A percentile compares a stretch with the other conserved stretches of the same genome.
phyloP scores from a whole-genome alignment of 2,329 filamentous ascomycete genomes.

The Colletotrichum horii region DNA sequence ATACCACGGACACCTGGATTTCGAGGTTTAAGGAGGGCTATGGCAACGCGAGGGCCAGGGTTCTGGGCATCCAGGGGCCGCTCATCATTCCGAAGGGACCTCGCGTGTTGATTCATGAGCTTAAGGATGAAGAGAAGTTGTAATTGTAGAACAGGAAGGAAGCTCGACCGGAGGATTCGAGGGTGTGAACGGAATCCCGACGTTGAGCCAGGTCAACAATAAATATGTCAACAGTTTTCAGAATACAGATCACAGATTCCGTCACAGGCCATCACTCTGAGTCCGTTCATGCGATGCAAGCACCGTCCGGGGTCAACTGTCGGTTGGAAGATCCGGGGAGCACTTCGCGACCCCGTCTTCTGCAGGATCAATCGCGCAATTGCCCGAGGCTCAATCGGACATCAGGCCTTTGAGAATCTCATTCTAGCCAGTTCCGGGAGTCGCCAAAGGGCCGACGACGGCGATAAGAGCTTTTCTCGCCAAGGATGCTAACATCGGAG shows the following conservation, averaged over 20 bases:
- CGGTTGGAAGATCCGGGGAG: background rate
- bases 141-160: background rate
- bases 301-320: fast-evolving
- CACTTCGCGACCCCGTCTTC: background rate
- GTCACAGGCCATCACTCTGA: background rate
- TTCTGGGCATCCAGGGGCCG: constrained; percentile 28
- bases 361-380: background rate
- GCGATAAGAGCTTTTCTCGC: background rate
- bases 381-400: background rate
- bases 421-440: background rate
- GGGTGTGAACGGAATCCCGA: background rate
- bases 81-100: constrained; percentile 31
- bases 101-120: background rate
- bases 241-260: background rate
- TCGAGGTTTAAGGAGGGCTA: constrained; percentile 35
- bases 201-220: fast-evolving
- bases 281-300: background rate
- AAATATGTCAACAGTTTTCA: background rate
- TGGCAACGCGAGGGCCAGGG: constrained; percentile 26
- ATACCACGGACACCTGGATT: constrained; percentile 67
- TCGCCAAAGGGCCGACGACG: background rate
- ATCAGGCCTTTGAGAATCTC: fast-evolving
- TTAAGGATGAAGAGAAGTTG: background rate
- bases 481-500: background rate
- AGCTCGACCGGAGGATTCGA: fast-evolving